Percentiles rank a stretch among this genome's conserved stretches.
Conservation (phyloP, 2,329 filamentous ascomycete species). For the Tympanopsis confertula region DNA sequence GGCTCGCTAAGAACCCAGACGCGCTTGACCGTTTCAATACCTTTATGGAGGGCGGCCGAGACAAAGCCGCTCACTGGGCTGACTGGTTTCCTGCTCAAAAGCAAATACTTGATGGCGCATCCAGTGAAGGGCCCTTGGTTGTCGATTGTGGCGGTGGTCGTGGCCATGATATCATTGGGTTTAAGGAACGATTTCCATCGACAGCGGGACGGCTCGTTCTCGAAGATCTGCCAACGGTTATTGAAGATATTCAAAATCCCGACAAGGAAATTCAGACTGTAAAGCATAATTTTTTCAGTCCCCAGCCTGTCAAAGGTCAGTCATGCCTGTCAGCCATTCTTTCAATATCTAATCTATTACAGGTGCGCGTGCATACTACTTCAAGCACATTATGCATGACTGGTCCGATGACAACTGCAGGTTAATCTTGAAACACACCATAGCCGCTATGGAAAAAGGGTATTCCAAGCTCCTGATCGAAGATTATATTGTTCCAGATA, state of each 20-base stretch:
- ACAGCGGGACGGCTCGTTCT: neutral
- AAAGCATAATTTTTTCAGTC: too few relatives aligned
- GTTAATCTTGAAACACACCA: slow-evolving; percentile 9
- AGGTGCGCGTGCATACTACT: neutral
- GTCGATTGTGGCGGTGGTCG: neutral
- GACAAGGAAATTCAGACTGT: slow-evolving; percentile 6
- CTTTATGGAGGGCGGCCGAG: neutral
- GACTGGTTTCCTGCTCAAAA: neutral
- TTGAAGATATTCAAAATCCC: neutral
- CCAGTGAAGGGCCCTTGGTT: neutral
- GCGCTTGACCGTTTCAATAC: neutral
- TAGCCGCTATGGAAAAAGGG: slow-evolving; percentile 9
- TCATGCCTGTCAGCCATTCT: too few relatives aligned
- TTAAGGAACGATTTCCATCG: neutral
- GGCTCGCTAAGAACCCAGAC: neutral
- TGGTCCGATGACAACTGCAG: slow-evolving; percentile 5
- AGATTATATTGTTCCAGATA: slow-evolving; percentile 12
- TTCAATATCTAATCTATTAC: slow-evolving; percentile 7
- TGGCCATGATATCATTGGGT: neutral
- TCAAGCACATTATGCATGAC: slow-evolving; percentile 4
- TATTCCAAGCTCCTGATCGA: slow-evolving; percentile 13
- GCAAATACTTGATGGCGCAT: neutral
- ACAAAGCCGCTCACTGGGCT: neutral
- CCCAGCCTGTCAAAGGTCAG: too few relatives aligned
- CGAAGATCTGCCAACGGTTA: neutral